phyloP scores from a whole-genome alignment of 192 early-diverging fungal genomes.

The Entophlyctis helioformis region DNA sequence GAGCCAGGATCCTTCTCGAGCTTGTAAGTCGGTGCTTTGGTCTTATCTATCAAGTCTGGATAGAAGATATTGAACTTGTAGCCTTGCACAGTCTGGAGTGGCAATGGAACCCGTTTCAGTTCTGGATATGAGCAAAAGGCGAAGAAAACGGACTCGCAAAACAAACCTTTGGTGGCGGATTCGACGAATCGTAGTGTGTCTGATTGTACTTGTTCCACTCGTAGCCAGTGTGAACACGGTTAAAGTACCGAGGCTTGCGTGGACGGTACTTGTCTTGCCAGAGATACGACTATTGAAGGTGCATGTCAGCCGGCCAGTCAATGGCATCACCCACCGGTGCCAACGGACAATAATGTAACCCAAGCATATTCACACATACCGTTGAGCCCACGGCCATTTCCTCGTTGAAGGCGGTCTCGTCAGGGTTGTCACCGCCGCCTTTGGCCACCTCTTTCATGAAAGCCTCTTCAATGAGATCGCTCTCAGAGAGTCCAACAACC shows the following conservation, averaged over 20 bases:
- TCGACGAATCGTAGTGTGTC: conserved; percentile 94
- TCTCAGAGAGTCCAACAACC: too few relatives aligned
- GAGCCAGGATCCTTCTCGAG: conserved; percentile 48
- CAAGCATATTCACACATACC: too few relatives aligned
- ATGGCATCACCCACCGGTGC: too few relatives aligned
- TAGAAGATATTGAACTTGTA: conserved; percentile 99
- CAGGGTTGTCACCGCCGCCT: too few relatives aligned
- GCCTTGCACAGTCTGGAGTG: conserved; percentile 72
- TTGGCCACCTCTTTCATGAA: too few relatives aligned
- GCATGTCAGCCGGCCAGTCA: too few relatives aligned
- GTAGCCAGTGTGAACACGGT: conserved; percentile 94
- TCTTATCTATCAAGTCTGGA: conserved; percentile 92
- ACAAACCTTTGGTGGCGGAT: conserved; percentile 84
- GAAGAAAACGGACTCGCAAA: not conserved
- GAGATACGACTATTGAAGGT: too few relatives aligned
- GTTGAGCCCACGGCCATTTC: too few relatives aligned
- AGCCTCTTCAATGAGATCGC: too few relatives aligned
- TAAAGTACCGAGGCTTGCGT: conserved; percentile 89
- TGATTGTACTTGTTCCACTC: conserved; percentile 99
- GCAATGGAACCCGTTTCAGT: not conserved
- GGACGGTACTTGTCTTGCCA: conserved; percentile 84
- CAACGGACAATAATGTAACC: too few relatives aligned
- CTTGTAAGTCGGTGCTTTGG: conserved; percentile 78
- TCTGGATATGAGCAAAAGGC: not conserved
- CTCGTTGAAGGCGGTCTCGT: too few relatives aligned